Evolutionary conservation across 164 flowering plant genomes (phyloP).

Genomic region (Magnolia kwangsiensis): DNA sequence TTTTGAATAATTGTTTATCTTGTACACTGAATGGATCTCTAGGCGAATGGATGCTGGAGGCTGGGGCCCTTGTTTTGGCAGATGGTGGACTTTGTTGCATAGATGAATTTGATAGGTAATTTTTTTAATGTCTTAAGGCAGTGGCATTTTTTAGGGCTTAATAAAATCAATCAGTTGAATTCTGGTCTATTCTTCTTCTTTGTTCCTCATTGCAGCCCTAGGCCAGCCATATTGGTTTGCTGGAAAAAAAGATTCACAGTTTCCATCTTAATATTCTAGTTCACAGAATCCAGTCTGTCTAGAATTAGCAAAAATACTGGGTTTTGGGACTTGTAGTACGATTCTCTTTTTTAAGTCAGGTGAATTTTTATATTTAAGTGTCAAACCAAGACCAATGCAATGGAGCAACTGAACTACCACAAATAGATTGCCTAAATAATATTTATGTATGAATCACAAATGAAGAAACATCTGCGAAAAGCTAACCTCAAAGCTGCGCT

Average conservation of each 20-base stretch:
- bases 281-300: neutral
- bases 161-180: neutral
- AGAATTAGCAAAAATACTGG: neutral
- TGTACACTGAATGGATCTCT: constrained; percentile 8
- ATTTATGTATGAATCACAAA: neutral
- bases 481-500: neutral
- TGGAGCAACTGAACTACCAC: neutral
- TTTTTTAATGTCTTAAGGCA: neutral
- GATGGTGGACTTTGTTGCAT: constrained; percentile 99
- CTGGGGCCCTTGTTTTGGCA: constrained; percentile 97
- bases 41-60: constrained; percentile 99
- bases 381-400: neutral
- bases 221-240: neutral
- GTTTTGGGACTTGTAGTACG: neutral
- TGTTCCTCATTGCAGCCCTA: neutral
- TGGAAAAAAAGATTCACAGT: neutral
- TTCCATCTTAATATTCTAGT: neutral
- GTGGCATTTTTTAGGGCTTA: neutral
- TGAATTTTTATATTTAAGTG: neutral
- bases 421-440: neutral
- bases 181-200: neutral
- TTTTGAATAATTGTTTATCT: neutral
- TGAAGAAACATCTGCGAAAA: neutral
- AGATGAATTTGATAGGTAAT: constrained; percentile 93
- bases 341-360: neutral